Base-by-base conservation (phyloP, 2,329 filamentous ascomycete genomes). In the Sclerotinia nivalis region DNA sequence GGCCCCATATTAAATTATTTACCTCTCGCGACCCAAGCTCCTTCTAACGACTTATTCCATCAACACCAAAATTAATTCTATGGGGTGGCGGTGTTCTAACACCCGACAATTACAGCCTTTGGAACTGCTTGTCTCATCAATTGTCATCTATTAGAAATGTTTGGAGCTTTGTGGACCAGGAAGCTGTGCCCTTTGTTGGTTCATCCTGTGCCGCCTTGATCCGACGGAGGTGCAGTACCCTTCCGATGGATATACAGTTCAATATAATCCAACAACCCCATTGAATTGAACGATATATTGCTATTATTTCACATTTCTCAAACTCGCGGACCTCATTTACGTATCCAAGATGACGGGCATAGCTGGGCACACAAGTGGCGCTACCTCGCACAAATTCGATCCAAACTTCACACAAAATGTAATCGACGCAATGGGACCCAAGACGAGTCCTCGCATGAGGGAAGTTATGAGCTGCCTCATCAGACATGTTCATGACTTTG, bases 401-500 rank as follows among this genome's bases (percentile, higher is more conserved):
- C 83, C 83, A 64, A 78, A 79, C 80, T 90, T 90, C 83, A 91
- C 88, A 56, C 80, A 85, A 74, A 82, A 85, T 75, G 87, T 89
- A 77, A 83, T 90, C 78, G 83, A 88, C 73, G 82, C 86, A 71
- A 89, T 87, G 78, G 87, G 88, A 18, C 86, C 87, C 71, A 86
- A 87, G 71, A 85, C 85, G 18, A 81, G 83, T 72, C 85, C 87
- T 69, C 84, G 88, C 68, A 83, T 84, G 75, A 83, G 85, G 72
- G 81, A 86, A 73, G 81, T 90, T 73, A 82, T 89, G 79, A 78
- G 71, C 81, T 86, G 76, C 52, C 75, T 88, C 37, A 87, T 86
- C 71, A 78, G 80, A 60, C 86, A 88, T 76, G 78, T 88, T 7
- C 86, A 88, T 72, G 86, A 88, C 75, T 88, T 86, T 76, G 85